Evolutionary conservation across 1,284 basidiomycete species (phyloP).

Genomic region (Peniophora sp.): DNA sequence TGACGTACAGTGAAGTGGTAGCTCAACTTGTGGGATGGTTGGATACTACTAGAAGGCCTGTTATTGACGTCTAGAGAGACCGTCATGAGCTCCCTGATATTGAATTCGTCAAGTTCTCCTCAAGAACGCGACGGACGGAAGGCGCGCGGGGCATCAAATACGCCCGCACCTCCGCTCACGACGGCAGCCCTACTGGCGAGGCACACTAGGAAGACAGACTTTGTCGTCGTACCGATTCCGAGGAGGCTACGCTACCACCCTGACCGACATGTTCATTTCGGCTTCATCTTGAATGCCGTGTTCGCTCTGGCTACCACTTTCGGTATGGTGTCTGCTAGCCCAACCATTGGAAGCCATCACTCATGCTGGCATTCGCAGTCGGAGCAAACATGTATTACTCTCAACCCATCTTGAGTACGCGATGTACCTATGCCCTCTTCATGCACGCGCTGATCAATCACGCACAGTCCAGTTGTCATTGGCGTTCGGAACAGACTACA

Average conservation of each 20-base stretch:
- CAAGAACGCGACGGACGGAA: no score
- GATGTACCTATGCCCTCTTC: conserved; percentile 1
- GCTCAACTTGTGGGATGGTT: no score
- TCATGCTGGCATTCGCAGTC: conserved; percentile 19
- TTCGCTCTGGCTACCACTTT: conserved; percentile 67
- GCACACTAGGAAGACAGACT: conserved; percentile 25
- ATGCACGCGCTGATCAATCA: conserved; percentile 3
- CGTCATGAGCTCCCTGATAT: no score
- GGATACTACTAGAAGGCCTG: no score
- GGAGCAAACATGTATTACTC: conserved; percentile 67
- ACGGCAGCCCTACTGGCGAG: no score
- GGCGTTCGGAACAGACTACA: conserved; percentile 49
- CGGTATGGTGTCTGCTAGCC: conserved; percentile 20
- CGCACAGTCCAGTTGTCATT: conserved; percentile 47
- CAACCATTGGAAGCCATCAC: neutral
- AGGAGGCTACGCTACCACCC: conserved; percentile 51
- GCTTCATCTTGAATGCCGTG: conserved; percentile 46
- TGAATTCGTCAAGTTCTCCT: no score
- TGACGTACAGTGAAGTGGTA: no score
- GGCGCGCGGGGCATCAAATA: no score
- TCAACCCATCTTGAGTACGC: conserved; percentile 60
- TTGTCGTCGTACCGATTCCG: conserved; percentile 64
- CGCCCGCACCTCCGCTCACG: no score
- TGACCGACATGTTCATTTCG: conserved; percentile 49
- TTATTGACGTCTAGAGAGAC: no score